Evolutionary conservation across 2,329 filamentous ascomycete genomes (phyloP).

Genomic region (Boeremia exigua): DNA sequence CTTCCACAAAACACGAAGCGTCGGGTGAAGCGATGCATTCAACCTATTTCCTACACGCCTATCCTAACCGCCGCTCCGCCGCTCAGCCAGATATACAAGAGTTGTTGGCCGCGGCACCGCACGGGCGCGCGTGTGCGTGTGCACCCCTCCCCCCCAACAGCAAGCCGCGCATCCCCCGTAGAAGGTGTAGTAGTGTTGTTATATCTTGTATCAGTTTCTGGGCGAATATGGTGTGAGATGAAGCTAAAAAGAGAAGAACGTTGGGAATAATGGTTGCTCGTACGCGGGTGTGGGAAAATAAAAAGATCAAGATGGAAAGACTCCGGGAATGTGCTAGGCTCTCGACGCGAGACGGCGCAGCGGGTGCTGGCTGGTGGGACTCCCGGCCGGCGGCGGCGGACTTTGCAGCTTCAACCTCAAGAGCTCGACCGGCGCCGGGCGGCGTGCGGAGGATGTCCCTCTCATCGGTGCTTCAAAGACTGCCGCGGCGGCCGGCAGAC

Average conservation of each 20-base stretch:
- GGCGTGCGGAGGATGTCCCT: slow-evolving; percentile 36
- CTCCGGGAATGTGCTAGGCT: slow-evolving; percentile 32
- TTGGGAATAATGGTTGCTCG: slow-evolving; percentile 1
- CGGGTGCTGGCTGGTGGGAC: no score
- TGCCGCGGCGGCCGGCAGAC: slow-evolving; percentile 24
- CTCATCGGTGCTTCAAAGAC: slow-evolving; percentile 50
- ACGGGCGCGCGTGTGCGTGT: background rate
- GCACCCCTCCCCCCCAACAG: slow-evolving; percentile 1
- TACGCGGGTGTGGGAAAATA: no score
- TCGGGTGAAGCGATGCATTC: slow-evolving; percentile 16
- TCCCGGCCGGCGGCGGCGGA: background rate
- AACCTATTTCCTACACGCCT: slow-evolving; percentile 13
- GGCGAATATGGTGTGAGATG: slow-evolving; percentile 11
- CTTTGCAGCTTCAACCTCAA: slow-evolving; percentile 49
- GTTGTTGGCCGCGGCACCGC: background rate
- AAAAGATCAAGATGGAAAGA: slow-evolving; percentile 1
- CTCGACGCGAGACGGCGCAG: slow-evolving; percentile 41
- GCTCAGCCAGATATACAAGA: slow-evolving; percentile 16
- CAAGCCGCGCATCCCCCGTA: slow-evolving; percentile 11
- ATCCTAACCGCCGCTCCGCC: slow-evolving; percentile 1
- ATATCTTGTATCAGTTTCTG: slow-evolving; percentile 18
- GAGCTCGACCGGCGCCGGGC: slow-evolving; percentile 28
- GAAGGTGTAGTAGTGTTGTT: slow-evolving; percentile 12
- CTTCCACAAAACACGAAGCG: no score
- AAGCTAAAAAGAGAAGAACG: slow-evolving; percentile 8